phyloP scores from a whole-genome alignment of 176 grass and related monocot genomes.

The Oryza meyeriana region DNA sequence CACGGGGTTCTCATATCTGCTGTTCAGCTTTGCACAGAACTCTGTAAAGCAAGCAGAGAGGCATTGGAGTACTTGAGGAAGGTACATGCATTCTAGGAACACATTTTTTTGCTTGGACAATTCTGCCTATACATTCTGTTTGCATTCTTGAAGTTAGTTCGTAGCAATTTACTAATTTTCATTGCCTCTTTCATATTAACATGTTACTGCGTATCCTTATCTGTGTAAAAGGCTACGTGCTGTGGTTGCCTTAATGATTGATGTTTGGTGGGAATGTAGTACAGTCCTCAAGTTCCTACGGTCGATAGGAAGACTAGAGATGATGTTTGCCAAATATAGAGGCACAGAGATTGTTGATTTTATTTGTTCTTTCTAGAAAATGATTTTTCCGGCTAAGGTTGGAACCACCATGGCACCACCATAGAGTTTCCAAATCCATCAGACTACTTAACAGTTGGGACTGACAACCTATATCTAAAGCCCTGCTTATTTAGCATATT shows the following conservation, averaged over 20 bases:
- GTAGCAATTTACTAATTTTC: background rate
- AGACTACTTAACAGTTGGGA: background rate
- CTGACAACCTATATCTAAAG: background rate
- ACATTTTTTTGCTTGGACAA: background rate
- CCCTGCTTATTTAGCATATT: background rate
- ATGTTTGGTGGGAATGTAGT: background rate
- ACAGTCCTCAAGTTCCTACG: background rate
- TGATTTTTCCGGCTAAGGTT: background rate
- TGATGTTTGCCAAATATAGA: conserved; percentile 14
- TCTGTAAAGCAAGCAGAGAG: conserved; percentile 87
- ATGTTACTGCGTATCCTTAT: background rate
- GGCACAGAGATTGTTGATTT: background rate
- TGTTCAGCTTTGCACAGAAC: conserved; percentile 92
- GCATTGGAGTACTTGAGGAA: conserved; percentile 81
- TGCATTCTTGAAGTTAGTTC: background rate
- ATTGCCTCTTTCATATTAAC: background rate
- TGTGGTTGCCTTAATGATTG: background rate
- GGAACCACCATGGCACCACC: background rate
- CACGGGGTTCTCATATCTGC: conserved; percentile 88
- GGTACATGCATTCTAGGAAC: conserved; percentile 42
- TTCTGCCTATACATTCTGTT: background rate
- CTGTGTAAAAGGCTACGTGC: background rate
- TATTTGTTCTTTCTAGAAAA: background rate
- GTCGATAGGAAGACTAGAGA: background rate
- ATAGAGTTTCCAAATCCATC: background rate